A percentile compares a stretch with the other conserved stretches of the same genome.
phyloP scores from a whole-genome alignment of 306 rosid species.

The Medicago lupulina region DNA sequence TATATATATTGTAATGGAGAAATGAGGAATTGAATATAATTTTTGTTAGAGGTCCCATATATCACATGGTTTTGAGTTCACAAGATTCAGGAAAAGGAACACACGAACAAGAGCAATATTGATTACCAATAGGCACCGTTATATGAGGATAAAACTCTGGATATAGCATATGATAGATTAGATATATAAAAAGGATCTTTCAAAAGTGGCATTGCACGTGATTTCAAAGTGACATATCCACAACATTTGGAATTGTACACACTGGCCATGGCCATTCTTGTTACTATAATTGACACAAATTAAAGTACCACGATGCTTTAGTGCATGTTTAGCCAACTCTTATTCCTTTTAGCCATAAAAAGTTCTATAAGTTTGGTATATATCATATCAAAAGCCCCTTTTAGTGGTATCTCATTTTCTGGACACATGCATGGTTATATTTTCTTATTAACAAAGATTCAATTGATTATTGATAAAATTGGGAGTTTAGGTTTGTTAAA shows the following conservation, averaged over 20 bases:
- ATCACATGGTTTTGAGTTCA: constrained; percentile 56
- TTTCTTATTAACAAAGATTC: background rate
- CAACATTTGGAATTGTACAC: constrained; percentile 48
- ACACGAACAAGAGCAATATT: constrained; percentile 30
- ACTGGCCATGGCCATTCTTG: constrained; percentile 8
- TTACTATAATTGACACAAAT: background rate
- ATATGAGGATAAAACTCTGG: constrained; percentile 38
- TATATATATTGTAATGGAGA: background rate
- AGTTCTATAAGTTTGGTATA: background rate
- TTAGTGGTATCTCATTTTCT: background rate
- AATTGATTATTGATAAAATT: background rate
- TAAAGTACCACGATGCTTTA: constrained; percentile 18
- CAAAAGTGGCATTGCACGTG: constrained; percentile 37
- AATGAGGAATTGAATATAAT: background rate
- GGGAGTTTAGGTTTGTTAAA: background rate
- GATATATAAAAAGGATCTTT: constrained; percentile 13
- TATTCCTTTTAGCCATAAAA: constrained; percentile 7
- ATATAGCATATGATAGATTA: background rate
- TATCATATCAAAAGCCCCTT: background rate
- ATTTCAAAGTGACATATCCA: constrained; percentile 45
- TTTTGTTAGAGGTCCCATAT: constrained; percentile 36
- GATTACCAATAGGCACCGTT: constrained; percentile 33
- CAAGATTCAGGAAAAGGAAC: constrained; percentile 39
- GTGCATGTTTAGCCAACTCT: constrained; percentile 43
- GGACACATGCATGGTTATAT: background rate